Evolutionary conservation across 169 alveolate species (phyloP).

Genomic region (Babesia sp.): DNA sequence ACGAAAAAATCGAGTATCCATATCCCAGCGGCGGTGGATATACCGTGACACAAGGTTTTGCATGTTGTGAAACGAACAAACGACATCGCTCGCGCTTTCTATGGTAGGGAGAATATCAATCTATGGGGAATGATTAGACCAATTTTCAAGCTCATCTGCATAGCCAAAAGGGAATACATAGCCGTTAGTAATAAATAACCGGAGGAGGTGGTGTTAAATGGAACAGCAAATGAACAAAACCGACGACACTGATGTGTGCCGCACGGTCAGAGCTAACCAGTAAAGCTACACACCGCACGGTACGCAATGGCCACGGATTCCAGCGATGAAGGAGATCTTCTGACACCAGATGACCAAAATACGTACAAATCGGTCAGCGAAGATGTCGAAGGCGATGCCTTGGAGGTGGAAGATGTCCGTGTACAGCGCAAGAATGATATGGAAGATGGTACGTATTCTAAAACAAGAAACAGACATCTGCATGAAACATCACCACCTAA

Average conservation of each 20-base stretch:
- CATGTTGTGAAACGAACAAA: background rate
- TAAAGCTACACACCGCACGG: too few relatives aligned
- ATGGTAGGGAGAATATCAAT: background rate
- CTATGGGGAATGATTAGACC: slow-evolving; percentile 13
- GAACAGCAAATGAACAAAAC: background rate
- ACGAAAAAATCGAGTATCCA: background rate
- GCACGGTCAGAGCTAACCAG: background rate
- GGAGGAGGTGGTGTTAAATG: background rate
- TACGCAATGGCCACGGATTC: slow-evolving; percentile 13
- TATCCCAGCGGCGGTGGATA: background rate
- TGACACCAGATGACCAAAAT: slow-evolving; percentile 24
- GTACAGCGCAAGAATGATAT: background rate
- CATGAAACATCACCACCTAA: background rate
- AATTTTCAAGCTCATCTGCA: background rate
- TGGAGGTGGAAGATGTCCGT: background rate
- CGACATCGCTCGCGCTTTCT: background rate
- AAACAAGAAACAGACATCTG: background rate
- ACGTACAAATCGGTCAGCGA: background rate
- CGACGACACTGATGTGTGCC: slow-evolving; percentile 7
- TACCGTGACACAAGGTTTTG: background rate
- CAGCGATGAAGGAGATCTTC: slow-evolving; percentile 26
- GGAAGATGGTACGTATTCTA: background rate
- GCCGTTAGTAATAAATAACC: background rate
- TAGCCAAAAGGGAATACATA: background rate
- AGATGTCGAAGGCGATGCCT: background rate